Evolutionary conservation across 768 basidiomycete genomes (phyloP).

Genomic region (Boletus rubropictus): DNA sequence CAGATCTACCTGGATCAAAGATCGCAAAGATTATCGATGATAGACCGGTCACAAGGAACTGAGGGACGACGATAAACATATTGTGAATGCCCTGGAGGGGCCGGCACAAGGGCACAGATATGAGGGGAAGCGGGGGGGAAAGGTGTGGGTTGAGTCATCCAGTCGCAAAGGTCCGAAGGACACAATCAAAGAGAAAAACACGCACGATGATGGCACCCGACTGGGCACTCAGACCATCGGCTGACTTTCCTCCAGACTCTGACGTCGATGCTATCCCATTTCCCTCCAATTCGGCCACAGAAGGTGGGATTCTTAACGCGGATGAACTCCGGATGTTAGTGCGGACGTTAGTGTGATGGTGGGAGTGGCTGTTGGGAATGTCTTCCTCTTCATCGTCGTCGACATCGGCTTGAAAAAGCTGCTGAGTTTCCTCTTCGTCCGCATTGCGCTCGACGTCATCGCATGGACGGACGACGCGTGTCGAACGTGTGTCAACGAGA

Average conservation of each 20-base stretch:
- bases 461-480: conserved; percentile 5
- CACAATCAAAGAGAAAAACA: conserved; percentile 11
- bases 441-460: not conserved
- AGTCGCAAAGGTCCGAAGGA: not conserved
- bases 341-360: not conserved
- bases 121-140: too few species aligned
- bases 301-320: not conserved
- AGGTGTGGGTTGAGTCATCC: too few species aligned
- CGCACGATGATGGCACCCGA: conserved; percentile 83
- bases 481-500: conserved; percentile 33
- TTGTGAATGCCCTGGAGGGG: conserved; percentile 82
- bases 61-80: conserved; percentile 88
- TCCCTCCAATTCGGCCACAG: conserved; percentile 10
- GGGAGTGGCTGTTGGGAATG: not conserved
- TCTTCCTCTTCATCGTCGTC: conserved; percentile 23
- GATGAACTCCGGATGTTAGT: not conserved
- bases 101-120: not conserved
- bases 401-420: conserved; percentile 17
- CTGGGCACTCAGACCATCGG: conserved; percentile 58
- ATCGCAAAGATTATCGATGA: conserved; percentile 84
- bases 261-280: conserved; percentile 17
- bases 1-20: conserved; percentile 59
- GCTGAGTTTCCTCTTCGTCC: conserved; percentile 21
- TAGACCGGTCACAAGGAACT: conserved; percentile 86
- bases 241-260: conserved; percentile 10